These are phyloP conservation scores for Henningerozyma blattae DNA, from an alignment of 805 yeast species.

Conservation along the genomic window DNA sequence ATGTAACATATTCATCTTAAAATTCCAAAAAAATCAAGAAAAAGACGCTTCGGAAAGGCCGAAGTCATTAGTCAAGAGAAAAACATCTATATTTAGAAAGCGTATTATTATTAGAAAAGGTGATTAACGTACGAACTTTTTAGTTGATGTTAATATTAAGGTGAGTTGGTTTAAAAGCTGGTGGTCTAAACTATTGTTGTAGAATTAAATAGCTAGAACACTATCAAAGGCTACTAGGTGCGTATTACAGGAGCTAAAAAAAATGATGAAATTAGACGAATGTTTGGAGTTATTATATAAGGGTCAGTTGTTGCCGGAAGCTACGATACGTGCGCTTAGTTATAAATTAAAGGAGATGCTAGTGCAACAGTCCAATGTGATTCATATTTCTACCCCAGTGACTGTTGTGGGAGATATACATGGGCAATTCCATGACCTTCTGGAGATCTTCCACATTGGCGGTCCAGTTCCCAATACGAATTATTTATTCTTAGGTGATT, in stretches of 20 bases:
- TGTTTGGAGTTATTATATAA: slow-evolving; percentile 56
- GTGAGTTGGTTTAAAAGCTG: background rate
- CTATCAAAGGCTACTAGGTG: background rate
- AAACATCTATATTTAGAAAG: no score
- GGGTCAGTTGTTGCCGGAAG: slow-evolving; percentile 58
- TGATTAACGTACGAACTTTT: no score
- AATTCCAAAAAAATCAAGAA: no score
- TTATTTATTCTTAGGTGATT: slow-evolving; percentile 87
- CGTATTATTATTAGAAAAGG: no score
- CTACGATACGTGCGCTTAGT: slow-evolving; percentile 60
- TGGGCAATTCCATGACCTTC: slow-evolving; percentile 88
- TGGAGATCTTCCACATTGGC: slow-evolving; percentile 88
- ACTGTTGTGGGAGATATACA: slow-evolving; percentile 97
- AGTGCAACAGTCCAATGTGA: slow-evolving; percentile 74
- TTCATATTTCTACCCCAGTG: slow-evolving; percentile 73
- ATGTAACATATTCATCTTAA: no score
- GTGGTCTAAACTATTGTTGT: background rate
- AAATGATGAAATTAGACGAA: slow-evolving; percentile 43
- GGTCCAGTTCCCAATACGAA: slow-evolving; percentile 91
- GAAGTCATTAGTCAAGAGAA: no score
- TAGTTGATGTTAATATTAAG: no score
- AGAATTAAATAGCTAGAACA: background rate
- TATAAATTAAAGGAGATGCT: slow-evolving; percentile 73
- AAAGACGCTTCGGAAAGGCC: no score
- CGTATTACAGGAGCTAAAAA: background rate